These are phyloP conservation scores for Thamnidium elegans DNA, from an alignment of 192 early-diverging fungal genomes.

Conservation along the genomic window DNA sequence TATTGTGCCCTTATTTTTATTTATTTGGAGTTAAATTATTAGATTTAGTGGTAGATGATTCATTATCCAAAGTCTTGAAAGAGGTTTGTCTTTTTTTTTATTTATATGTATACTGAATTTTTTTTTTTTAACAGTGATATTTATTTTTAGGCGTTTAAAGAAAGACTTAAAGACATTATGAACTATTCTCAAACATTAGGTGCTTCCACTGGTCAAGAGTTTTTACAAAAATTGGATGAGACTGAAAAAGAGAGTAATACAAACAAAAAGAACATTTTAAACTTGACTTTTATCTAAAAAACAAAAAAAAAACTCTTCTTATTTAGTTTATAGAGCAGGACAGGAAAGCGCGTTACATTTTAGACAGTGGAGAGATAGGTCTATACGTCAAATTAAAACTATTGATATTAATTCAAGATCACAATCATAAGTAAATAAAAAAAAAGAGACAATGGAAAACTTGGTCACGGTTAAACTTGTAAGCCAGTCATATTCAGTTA, in stretches of 20 bases:
- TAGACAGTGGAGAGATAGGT: constrained; percentile 12
- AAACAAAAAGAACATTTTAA: not conserved
- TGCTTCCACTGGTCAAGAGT: constrained; percentile 36
- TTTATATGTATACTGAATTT: constrained; percentile 34
- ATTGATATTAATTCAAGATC: constrained; percentile 9
- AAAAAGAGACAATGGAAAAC: not conserved
- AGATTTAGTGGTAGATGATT: constrained; percentile 23
- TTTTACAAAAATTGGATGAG: constrained; percentile 44
- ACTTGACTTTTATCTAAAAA: not conserved
- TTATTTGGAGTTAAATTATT: constrained; percentile 39
- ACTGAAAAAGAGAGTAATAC: constrained; percentile 47
- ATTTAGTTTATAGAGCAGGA: constrained; percentile 22
- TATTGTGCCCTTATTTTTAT: constrained; percentile 43
- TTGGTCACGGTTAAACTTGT: no score
- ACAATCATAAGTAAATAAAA: not conserved
- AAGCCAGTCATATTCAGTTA: no score
- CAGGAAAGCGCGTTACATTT: constrained; percentile 18
- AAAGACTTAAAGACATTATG: constrained; percentile 41
- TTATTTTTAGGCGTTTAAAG: constrained; percentile 39
- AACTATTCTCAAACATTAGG: constrained; percentile 44
- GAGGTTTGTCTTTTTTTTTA: constrained; percentile 39
- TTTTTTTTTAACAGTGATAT: constrained; percentile 18
- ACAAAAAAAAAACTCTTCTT: not conserved
- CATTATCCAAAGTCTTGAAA: constrained; percentile 24
- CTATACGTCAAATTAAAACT: not conserved